phyloP scores from a whole-genome alignment of 495 filamentous ascomycete species.

The Aspergillus nidulans region DNA sequence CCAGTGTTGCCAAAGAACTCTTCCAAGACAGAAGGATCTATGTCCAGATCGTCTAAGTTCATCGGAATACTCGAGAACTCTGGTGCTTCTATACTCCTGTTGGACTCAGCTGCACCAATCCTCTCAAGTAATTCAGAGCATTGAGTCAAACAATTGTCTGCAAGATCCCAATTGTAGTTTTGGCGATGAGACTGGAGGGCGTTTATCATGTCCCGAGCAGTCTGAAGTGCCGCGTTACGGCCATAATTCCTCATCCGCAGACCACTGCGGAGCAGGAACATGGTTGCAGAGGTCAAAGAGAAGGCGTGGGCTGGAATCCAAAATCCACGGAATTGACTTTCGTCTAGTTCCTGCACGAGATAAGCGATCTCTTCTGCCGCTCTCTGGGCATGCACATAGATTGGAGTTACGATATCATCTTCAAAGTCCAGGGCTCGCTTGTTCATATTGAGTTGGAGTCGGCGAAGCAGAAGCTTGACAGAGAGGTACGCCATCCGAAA shows the following conservation, averaged over 20 bases:
- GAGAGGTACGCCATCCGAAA: constrained; percentile 36
- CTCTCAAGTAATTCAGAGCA: constrained; percentile 25
- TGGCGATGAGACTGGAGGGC: constrained; percentile 23
- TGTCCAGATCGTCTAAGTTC: neutral
- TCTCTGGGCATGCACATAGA: constrained; percentile 15
- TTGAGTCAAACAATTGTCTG: constrained; percentile 26
- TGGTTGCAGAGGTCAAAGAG: constrained; percentile 26
- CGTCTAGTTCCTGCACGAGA: constrained; percentile 29
- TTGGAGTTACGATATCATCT: constrained; percentile 12
- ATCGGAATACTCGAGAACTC: neutral
- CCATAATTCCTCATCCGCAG: neutral
- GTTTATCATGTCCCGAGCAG: constrained; percentile 11
- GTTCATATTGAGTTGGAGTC: constrained; percentile 27
- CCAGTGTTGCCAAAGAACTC: constrained; percentile 1
- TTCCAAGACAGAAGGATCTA: neutral
- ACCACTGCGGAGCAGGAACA: constrained; percentile 29
- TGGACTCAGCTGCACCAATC: constrained; percentile 8
- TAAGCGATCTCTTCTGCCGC: constrained; percentile 34
- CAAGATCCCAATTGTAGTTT: constrained; percentile 30
- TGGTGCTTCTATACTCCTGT: neutral
- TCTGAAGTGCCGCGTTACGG: constrained; percentile 1
- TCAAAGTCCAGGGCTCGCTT: constrained; percentile 8
- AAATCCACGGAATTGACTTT: constrained; percentile 24
- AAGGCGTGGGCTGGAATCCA: constrained; percentile 34
- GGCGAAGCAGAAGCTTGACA: constrained; percentile 29